Conservation (phyloP, 2,329 filamentous ascomycete genomes). For the Chrysosporium keratinophilum region DNA sequence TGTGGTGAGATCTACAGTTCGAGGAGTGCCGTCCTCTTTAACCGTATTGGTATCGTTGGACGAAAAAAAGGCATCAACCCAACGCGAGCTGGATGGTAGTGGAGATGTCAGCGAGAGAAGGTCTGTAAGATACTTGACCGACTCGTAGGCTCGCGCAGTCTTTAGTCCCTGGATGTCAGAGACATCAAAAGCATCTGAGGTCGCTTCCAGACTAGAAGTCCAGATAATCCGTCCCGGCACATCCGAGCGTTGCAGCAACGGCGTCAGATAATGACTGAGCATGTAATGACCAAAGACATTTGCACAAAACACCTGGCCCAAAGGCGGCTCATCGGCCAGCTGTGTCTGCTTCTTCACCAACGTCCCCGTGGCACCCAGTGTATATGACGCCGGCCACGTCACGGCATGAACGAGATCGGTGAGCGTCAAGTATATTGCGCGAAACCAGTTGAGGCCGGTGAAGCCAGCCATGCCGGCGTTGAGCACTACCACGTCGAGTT, state of each 20-base stretch:
- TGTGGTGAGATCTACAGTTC: background rate
- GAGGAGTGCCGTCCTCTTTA: conserved; percentile 8
- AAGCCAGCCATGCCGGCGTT: conserved; percentile 88
- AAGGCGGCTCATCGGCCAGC: conserved; percentile 41
- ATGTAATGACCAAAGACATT: conserved; percentile 96
- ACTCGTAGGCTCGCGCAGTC: conserved; percentile 63
- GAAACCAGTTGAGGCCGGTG: conserved; percentile 62
- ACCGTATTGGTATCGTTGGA: conserved; percentile 20
- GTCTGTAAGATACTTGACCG: conserved; percentile 78
- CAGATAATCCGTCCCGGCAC: conserved; percentile 64
- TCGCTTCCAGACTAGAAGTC: conserved; percentile 72
- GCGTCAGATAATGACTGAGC: conserved; percentile 67
- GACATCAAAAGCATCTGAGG: conserved; percentile 46
- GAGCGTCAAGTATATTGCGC: conserved; percentile 47
- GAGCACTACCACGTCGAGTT: conserved; percentile 67
- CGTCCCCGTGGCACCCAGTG: conserved; percentile 51
- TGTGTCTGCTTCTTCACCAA: conserved; percentile 45
- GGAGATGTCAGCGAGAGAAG: conserved; percentile 63
- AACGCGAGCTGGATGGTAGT: conserved; percentile 52
- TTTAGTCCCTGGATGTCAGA: conserved; percentile 67
- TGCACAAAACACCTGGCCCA: conserved; percentile 78
- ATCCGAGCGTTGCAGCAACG: conserved; percentile 48
- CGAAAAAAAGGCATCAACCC: conserved; percentile 49
- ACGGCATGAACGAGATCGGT: conserved; percentile 56
- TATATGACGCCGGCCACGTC: conserved; percentile 65